A percentile compares a stretch with the other conserved stretches of the same genome.
These are phyloP conservation scores for Neckera pumila DNA, from an alignment of 225 moss, liverwort and hornwort genomes.

Conservation along the genomic window DNA sequence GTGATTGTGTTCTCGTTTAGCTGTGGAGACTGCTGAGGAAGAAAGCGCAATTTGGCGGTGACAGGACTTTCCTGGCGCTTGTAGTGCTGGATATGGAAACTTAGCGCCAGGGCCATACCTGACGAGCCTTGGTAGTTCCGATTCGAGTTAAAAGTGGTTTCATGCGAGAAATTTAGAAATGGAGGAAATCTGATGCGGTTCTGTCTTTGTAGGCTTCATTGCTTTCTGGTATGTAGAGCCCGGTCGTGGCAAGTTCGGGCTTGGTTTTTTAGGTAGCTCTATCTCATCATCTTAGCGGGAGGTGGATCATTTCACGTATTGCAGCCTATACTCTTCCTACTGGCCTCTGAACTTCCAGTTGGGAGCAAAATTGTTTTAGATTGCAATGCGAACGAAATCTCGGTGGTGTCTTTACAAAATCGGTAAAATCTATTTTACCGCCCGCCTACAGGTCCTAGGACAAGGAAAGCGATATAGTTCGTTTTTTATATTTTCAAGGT, in stretches of 20 bases:
- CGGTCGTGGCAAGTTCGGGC: neutral
- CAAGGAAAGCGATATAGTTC: neutral
- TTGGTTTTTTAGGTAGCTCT: neutral
- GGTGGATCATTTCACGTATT: neutral
- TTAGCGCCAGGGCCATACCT: neutral
- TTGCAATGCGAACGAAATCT: neutral
- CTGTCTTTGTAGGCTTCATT: neutral
- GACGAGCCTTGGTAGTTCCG: neutral
- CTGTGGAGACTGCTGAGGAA: neutral
- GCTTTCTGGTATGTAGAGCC: neutral
- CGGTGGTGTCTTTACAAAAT: neutral
- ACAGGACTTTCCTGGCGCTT: neutral
- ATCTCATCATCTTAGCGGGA: neutral
- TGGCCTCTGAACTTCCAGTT: neutral
- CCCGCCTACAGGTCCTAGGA: neutral
- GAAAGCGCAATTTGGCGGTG: slow-evolving; percentile 3
- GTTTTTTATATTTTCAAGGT: neutral
- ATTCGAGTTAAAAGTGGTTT: neutral
- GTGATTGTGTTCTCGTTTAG: slow-evolving; percentile 3
- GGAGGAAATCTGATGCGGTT: slow-evolving; percentile 1
- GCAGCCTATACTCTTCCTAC: neutral
- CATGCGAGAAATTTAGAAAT: neutral
- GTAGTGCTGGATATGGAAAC: neutral
- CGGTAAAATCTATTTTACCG: neutral
- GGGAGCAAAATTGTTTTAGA: neutral